Evolutionary conservation across 116 monocot species (phyloP), one percentile per base, ranked within the genome.

Genomic region (Dioscorea cayenensis): DNA sequence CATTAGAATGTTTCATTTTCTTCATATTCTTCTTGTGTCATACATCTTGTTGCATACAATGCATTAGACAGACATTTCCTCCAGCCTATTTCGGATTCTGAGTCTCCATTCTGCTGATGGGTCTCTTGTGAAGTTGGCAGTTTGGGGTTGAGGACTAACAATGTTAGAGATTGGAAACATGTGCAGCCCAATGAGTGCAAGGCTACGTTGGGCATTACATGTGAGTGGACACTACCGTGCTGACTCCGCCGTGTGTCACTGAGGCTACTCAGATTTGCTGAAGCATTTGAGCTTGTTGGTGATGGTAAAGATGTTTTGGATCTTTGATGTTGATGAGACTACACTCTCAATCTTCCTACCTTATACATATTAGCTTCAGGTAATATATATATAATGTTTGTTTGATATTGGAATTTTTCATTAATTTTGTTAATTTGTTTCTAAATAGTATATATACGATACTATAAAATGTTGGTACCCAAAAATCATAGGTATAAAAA

Each of bases 311-410:
- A 81, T 23, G 72, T 52, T 52, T 3, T 81, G 81, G 81, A 32
- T 81, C 36, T 81, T 81, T 36, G 70, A 80, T 36, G 36, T 75
- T 28, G 80, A 80, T 48, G 80, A 80, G 60, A 80, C 80, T 12
- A 5, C 13, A 4, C 75, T 80, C n/a, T 71, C 71, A 75, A 79
- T 49, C 73, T 69, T 22, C 72, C 7, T 73, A 73, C 63, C n/a
- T n/a, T n/a, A n/a, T n/a, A n/a, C n/a, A n/a, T n/a, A n/a, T n/a
- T n/a, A n/a, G n/a, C 1, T 73, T 68, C 18, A 68, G 78, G 78
- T 78, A 68, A n/a, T n/a, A n/a, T n/a, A n/a, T n/a, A n/a, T n/a
- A n/a, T n/a, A n/a, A n/a, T n/a, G n/a, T n/a, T n/a, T n/a, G n/a
- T n/a, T n/a, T n/a, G n/a, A n/a, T n/a, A n/a, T n/a, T n/a, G n/a